Evolutionary conservation across 306 rosid species (phyloP).

Genomic region (Canavalia gladiata): DNA sequence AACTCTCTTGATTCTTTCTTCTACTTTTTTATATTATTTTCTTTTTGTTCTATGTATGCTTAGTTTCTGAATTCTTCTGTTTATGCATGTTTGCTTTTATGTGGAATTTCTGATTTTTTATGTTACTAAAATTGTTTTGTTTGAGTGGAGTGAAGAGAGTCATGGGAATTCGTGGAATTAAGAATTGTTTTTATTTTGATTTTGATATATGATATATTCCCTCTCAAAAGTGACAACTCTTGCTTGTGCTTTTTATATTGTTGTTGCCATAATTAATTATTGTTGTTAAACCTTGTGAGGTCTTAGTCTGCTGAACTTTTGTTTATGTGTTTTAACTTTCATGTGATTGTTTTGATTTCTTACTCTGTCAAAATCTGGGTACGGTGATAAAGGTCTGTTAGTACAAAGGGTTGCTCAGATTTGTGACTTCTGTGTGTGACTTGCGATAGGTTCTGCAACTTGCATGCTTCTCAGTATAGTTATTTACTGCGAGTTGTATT

Average conservation of each 20-base stretch:
- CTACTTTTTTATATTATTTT: background rate
- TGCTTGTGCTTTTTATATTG: background rate
- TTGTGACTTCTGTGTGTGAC: constrained; percentile 54
- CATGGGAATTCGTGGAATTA: constrained; percentile 12
- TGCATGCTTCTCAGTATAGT: constrained; percentile 40
- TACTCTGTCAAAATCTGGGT: constrained; percentile 37
- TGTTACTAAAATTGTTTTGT: background rate
- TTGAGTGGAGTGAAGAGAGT: constrained; percentile 8
- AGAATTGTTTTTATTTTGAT: background rate
- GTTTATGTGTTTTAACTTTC: constrained; percentile 49
- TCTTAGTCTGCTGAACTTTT: constrained; percentile 29
- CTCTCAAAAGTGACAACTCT: constrained; percentile 22
- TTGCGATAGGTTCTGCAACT: constrained; percentile 53
- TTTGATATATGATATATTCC: background rate
- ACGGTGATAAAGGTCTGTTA: constrained; percentile 40
- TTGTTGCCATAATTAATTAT: background rate
- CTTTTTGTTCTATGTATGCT: background rate
- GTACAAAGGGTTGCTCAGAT: constrained; percentile 47
- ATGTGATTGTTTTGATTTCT: constrained; percentile 43
- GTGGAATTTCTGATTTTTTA: constrained; percentile 15
- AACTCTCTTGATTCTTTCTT: background rate
- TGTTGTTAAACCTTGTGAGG: constrained; percentile 12
- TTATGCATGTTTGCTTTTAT: constrained; percentile 42
- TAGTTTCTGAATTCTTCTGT: constrained; percentile 6
- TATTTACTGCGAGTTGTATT: constrained; percentile 46